A percentile compares a stretch with the other conserved stretches of the same genome.
These are phyloP conservation scores for Prototheca stagnorum DNA, from an alignment of 163 green algal species.

Conservation along the genomic window DNA sequence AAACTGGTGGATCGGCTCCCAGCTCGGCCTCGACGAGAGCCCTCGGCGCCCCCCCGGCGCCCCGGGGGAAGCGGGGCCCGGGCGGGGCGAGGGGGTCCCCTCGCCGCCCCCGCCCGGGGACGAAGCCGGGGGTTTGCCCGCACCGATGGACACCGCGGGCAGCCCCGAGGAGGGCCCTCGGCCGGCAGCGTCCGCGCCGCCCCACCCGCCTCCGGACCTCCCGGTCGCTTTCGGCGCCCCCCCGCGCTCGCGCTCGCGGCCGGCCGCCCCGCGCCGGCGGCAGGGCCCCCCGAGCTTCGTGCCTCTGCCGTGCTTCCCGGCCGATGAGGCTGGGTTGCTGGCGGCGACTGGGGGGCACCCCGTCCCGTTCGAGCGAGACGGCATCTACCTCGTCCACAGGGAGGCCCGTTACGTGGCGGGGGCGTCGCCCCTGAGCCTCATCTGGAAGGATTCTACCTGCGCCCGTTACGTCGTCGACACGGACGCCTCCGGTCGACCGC, in stretches of 20 bases:
- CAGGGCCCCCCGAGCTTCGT: conserved; percentile 9
- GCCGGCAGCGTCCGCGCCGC: too few relatives aligned
- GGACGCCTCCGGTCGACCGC: conserved; percentile 12
- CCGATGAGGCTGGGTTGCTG: conserved; percentile 17
- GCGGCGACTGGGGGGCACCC: conserved; percentile 8
- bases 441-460: conserved; percentile 66
- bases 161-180: too few relatives aligned
- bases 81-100: too few relatives aligned
- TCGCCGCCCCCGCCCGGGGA: too few relatives aligned
- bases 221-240: too few relatives aligned
- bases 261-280: neutral
- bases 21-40: conserved; percentile 70
- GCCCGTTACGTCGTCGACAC: conserved; percentile 50
- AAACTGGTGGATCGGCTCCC: conserved; percentile 57
- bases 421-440: conserved; percentile 42
- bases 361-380: conserved; percentile 42
- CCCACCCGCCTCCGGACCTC: too few relatives aligned
- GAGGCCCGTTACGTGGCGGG: conserved; percentile 46
- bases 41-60: too few relatives aligned
- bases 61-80: too few relatives aligned
- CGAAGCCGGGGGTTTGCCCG: too few relatives aligned
- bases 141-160: too few relatives aligned
- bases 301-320: conserved; percentile 9
- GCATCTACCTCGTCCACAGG: conserved; percentile 51
- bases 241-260: too few relatives aligned